Percentiles rank a stretch among this genome's conserved stretches.
phyloP scores from a whole-genome alignment of 75 land plant genomes.

The Selaginella tamariscina region DNA sequence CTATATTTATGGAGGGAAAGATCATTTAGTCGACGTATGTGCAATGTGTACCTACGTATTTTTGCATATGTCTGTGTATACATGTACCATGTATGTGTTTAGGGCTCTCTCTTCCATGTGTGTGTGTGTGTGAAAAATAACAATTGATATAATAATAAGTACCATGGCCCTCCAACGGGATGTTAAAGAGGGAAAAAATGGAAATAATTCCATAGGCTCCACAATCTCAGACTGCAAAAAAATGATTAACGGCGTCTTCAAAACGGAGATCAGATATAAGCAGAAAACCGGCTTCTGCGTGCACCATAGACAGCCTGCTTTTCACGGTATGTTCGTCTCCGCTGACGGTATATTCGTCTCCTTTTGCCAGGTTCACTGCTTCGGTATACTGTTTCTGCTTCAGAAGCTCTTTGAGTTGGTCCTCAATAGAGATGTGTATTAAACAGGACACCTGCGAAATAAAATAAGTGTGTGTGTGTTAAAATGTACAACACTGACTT shows the following conservation, averaged over 20 bases:
- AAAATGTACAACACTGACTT: slow-evolving; percentile 46
- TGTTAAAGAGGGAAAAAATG: slow-evolving; percentile 79
- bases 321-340: slow-evolving; percentile 44
- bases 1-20: slow-evolving; percentile 5
- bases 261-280: slow-evolving; percentile 82
- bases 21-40: background rate
- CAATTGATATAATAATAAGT: background rate
- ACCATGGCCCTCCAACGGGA: slow-evolving; percentile 87
- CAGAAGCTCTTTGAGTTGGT: slow-evolving; percentile 77
- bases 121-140: background rate
- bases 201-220: slow-evolving; percentile 88
- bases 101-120: background rate
- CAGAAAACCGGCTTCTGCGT: slow-evolving; percentile 91
- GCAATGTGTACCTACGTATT: background rate
- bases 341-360: slow-evolving; percentile 47
- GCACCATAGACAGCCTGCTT: slow-evolving; percentile 64
- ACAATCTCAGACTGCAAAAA: slow-evolving; percentile 68
- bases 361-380: slow-evolving; percentile 57
- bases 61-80: too few species aligned
- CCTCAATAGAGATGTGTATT: slow-evolving; percentile 57
- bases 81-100: background rate
- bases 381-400: slow-evolving; percentile 67
- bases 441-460: slow-evolving; percentile 53
- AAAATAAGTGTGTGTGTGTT: background rate
- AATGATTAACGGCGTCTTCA: slow-evolving; percentile 78